phyloP scores from a whole-genome alignment of 1,139 yeast species.

The Pichia cactophila region DNA sequence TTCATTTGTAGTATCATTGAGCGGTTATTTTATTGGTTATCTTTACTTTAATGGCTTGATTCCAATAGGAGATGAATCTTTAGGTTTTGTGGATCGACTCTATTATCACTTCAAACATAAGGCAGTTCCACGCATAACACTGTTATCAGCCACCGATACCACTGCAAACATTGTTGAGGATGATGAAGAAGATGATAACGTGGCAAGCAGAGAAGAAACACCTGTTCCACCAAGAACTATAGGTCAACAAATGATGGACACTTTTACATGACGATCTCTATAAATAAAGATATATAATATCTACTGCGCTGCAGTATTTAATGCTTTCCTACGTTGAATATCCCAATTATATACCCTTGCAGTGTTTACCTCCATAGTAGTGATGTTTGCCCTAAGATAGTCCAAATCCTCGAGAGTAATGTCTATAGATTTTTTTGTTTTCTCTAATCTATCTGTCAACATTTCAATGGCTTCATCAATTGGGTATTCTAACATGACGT shows the following conservation, averaged over 20 bases:
- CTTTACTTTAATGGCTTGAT: constrained; percentile 46
- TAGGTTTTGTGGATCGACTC: constrained; percentile 32
- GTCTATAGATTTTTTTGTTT: constrained; percentile 52
- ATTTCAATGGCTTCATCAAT: constrained; percentile 76
- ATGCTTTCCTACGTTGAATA: constrained; percentile 58
- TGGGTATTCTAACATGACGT: constrained; percentile 94
- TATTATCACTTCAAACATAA: constrained; percentile 12
- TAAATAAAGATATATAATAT: background rate
- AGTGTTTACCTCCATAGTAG: constrained; percentile 96
- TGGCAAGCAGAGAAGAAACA: constrained; percentile 36
- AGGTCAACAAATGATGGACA: constrained; percentile 49
- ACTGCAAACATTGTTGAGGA: constrained; percentile 1
- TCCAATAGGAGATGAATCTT: constrained; percentile 52
- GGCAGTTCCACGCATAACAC: constrained; percentile 21
- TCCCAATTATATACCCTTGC: constrained; percentile 96
- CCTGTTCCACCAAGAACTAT: constrained; percentile 45
- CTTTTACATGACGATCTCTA: constrained; percentile 35
- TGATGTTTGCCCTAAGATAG: constrained; percentile 82
- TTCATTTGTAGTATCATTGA: constrained; percentile 42
- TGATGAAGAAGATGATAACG: constrained; percentile 13
- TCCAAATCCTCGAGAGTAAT: constrained; percentile 79
- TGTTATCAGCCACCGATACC: background rate
- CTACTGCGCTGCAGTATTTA: background rate
- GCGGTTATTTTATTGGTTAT: constrained; percentile 58
- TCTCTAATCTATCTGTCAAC: constrained; percentile 52